Evolutionary conservation across 2,329 filamentous ascomycete species (phyloP).

Genomic region (Gliomastix tumulicola): DNA sequence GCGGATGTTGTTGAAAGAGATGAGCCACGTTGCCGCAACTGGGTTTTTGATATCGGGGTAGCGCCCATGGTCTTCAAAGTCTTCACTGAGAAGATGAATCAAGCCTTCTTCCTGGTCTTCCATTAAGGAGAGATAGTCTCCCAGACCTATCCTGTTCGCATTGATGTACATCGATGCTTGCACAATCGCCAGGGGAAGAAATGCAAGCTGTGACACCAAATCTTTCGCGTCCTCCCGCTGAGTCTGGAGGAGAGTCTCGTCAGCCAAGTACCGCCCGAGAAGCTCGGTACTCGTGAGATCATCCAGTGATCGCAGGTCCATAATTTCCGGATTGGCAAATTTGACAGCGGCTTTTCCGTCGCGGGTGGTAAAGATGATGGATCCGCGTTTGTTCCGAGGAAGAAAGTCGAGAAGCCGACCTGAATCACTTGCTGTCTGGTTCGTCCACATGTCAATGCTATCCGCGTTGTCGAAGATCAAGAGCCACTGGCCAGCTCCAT

Average conservation of each 20-base stretch:
- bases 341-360: conserved; percentile 5
- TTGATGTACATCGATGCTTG: conserved; percentile 28
- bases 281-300: too few relatives aligned
- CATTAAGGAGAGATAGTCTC: conserved; percentile 16
- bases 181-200: conserved; percentile 25
- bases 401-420: conserved; percentile 21
- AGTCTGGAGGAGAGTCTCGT: conserved; percentile 12
- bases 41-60: conserved; percentile 16
- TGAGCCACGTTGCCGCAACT: conserved; percentile 22
- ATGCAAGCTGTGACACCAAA: conserved; percentile 17
- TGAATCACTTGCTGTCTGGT: too few relatives aligned
- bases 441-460: conserved; percentile 19
- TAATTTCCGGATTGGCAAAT: conserved; percentile 13
- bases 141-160: conserved; percentile 13
- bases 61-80: conserved; percentile 19
- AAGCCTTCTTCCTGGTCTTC: conserved; percentile 10
- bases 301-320: too few relatives aligned
- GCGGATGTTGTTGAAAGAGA: conserved; percentile 22
- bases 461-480: conserved; percentile 38
- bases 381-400: conserved; percentile 7
- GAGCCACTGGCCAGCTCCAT: conserved; percentile 25
- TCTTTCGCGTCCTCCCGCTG: conserved; percentile 9
- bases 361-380: conserved; percentile 12
- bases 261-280: too few relatives aligned
- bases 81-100: conserved; percentile 15